Percentiles rank a stretch among this genome's conserved stretches.
Conservation (phyloP, 2,329 filamentous ascomycete genomes). For the Fusarium paranaense region DNA sequence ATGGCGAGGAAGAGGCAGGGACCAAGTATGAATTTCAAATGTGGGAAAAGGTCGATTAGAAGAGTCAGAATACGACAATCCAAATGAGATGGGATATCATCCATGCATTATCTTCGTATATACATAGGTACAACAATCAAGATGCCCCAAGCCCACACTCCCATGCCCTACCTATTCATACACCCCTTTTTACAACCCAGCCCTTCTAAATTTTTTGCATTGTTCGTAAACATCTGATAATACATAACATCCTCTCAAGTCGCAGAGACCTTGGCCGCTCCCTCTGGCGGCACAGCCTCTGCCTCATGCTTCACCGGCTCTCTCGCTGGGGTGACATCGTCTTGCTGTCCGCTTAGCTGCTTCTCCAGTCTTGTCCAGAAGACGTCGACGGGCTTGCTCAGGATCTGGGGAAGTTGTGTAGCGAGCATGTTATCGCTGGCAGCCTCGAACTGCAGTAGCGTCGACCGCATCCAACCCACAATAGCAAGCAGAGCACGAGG, state of each 20-base stretch:
- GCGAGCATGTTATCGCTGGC: conserved; percentile 58
- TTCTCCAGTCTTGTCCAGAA: conserved; percentile 60
- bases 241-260: conserved; percentile 37
- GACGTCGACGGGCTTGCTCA: conserved; percentile 52
- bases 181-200: conserved; percentile 6
- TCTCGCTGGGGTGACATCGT: conserved; percentile 20
- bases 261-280: conserved; percentile 35
- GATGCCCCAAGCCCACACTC: conserved; percentile 16
- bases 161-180: conserved; percentile 35
- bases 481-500: conserved; percentile 63
- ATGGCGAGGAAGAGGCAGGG: conserved; percentile 70
- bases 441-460: conserved; percentile 61
- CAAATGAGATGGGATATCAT: conserved; percentile 32
- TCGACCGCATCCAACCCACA: conserved; percentile 67
- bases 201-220: conserved; percentile 27
- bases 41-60: conserved; percentile 68
- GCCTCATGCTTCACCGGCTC: conserved; percentile 31
- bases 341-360: conserved; percentile 52
- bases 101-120: conserved; percentile 32
- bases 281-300: conserved; percentile 15
- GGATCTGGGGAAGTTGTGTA: conserved; percentile 47
- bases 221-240: conserved; percentile 36
- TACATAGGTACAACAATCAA: conserved; percentile 19
- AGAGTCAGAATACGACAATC: conserved; percentile 10
- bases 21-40: conserved; percentile 78